Percentiles rank a stretch among this genome's conserved stretches.
Conservation (phyloP, 768 basidiomycete genomes). For the Boletus coccyginus region DNA sequence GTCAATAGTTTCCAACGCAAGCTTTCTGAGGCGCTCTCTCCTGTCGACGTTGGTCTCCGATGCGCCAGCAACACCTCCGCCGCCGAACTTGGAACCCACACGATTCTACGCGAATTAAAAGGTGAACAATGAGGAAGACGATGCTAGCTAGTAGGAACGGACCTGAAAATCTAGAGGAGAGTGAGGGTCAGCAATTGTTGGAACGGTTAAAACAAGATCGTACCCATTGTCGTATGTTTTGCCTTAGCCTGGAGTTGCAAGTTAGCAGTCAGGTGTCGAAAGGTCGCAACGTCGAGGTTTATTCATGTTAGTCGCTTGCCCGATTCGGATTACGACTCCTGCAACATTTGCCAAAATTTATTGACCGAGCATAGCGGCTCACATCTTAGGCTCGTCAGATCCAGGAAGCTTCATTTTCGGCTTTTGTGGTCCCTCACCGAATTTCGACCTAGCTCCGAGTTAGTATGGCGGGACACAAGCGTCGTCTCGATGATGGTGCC, state of each 20-base stretch:
- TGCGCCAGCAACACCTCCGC: slow-evolving; percentile 93
- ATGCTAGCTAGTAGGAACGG: slow-evolving; percentile 6
- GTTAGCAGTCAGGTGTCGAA: slow-evolving; percentile 1
- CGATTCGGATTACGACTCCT: slow-evolving; percentile 6
- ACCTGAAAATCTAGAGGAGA: slow-evolving; percentile 64
- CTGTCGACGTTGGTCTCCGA: slow-evolving; percentile 95
- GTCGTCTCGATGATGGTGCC: slow-evolving; percentile 52
- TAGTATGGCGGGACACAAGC: slow-evolving; percentile 55
- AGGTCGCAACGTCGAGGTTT: neutral
- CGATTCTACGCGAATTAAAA: slow-evolving; percentile 62
- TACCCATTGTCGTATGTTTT: slow-evolving; percentile 30
- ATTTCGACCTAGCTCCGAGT: neutral
- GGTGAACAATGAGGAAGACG: neutral
- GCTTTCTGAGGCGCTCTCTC: slow-evolving; percentile 89
- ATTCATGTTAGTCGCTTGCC: slow-evolving; percentile 5
- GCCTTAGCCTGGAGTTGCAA: neutral
- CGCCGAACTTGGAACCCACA: slow-evolving; percentile 93
- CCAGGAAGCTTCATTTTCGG: neutral
- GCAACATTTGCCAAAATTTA: slow-evolving; percentile 11
- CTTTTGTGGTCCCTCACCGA: neutral
- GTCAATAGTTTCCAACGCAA: slow-evolving; percentile 96
- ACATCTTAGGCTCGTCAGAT: neutral
- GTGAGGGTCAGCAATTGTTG: slow-evolving; percentile 4
- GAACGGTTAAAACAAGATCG: neutral
- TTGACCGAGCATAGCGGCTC: neutral